Conservation (phyloP, 768 basidiomycete genomes). For the Rhizopogon vinicolor region DNA sequence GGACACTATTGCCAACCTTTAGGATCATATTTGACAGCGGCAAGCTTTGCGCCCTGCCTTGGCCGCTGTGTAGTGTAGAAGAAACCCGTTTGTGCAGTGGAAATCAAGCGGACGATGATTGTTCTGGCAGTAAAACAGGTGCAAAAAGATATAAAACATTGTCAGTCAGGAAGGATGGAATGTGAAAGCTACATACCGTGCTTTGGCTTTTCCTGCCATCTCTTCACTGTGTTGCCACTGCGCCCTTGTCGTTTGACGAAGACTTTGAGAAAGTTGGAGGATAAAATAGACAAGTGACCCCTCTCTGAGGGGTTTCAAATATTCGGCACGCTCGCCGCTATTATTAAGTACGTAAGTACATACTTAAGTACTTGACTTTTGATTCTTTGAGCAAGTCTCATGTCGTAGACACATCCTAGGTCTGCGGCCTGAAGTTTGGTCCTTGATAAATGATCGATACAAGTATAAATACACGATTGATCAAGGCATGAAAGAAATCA, state of each 20-base stretch:
- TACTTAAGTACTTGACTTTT: too few species aligned
- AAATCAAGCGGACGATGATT: conserved; percentile 81
- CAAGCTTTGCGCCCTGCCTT: conserved; percentile 70
- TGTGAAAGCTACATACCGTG: conserved; percentile 31
- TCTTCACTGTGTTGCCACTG: neutral
- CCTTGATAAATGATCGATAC: too few species aligned
- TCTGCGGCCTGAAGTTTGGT: too few species aligned
- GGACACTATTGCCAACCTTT: conserved; percentile 46
- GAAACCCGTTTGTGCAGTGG: conserved; percentile 87
- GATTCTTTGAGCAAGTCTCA: too few species aligned
- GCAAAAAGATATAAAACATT: neutral
- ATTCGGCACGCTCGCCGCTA: too few species aligned
- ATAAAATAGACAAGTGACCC: neutral
- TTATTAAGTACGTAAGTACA: too few species aligned
- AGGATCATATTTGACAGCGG: conserved; percentile 92
- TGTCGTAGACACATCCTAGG: too few species aligned
- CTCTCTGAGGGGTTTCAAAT: neutral
- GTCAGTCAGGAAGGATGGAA: neutral
- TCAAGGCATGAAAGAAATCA: too few species aligned
- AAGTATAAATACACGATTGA: too few species aligned
- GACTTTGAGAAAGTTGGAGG: too few species aligned
- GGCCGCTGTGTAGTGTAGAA: conserved; percentile 84
- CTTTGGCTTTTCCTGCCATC: conserved; percentile 62
- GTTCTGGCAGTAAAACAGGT: conserved; percentile 43
- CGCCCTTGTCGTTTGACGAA: neutral